Evolutionary conservation across 1,284 basidiomycete species (phyloP).

Genomic region (Leucoagaricus sp.): DNA sequence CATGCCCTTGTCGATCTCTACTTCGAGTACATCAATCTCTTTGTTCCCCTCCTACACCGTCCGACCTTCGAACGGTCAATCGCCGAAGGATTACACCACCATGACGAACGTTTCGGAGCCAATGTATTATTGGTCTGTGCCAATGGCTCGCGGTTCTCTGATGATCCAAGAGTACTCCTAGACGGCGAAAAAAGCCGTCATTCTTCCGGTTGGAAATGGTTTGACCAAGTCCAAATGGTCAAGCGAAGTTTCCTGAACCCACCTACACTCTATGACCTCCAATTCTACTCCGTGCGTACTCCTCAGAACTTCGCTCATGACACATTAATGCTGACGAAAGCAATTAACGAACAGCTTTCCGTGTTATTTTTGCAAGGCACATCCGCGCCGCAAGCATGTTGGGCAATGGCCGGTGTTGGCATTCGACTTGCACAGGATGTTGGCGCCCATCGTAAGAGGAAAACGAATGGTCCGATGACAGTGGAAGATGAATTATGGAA

Average conservation of each 20-base stretch:
- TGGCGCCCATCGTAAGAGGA: constrained; percentile 61
- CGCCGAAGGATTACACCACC: constrained; percentile 56
- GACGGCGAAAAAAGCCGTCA: constrained; percentile 43
- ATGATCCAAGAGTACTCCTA: constrained; percentile 63
- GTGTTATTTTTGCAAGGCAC: constrained; percentile 56
- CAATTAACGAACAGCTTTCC: constrained; percentile 35
- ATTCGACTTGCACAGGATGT: constrained; percentile 70
- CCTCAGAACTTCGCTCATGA: not conserved
- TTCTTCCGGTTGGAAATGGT: constrained; percentile 77
- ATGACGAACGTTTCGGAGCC: constrained; percentile 63
- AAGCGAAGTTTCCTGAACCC: constrained; percentile 33
- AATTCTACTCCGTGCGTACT: constrained; percentile 42
- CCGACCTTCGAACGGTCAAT: constrained; percentile 68
- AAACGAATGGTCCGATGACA: constrained; percentile 36
- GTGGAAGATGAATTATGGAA: constrained; percentile 73
- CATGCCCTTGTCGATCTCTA: constrained; percentile 64
- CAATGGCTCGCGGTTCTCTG: constrained; percentile 67
- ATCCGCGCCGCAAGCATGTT: constrained; percentile 69
- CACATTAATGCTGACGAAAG: not conserved
- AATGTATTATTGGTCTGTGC: constrained; percentile 80
- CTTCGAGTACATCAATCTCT: constrained; percentile 65
- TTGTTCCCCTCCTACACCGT: constrained; percentile 75
- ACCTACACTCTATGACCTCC: constrained; percentile 41
- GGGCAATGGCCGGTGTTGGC: constrained; percentile 73
- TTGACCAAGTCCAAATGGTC: constrained; percentile 57